These are phyloP conservation scores for Boletus sp. DNA, from an alignment of 768 basidiomycete genomes.

Conservation along the genomic window DNA sequence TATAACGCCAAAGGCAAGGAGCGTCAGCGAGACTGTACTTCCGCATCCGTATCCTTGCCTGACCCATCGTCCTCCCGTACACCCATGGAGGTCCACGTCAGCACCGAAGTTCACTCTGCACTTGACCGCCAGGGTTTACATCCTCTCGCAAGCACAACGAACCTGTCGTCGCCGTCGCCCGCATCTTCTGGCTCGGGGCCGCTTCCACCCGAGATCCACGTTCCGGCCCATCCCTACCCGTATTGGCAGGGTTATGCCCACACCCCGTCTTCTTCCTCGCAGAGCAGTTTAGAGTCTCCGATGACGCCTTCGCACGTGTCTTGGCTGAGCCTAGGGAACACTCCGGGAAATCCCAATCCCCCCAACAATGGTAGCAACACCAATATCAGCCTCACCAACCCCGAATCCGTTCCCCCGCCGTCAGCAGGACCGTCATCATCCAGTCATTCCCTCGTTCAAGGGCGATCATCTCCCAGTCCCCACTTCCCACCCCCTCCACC, in stretches of 20 bases:
- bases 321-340: constrained; percentile 31
- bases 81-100: constrained; percentile 28
- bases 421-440: constrained; percentile 11
- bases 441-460: constrained; percentile 14
- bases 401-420: neutral
- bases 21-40: constrained; percentile 15
- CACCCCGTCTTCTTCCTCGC: constrained; percentile 29
- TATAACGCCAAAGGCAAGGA: constrained; percentile 26
- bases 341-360: constrained; percentile 6
- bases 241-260: constrained; percentile 35
- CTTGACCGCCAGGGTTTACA: constrained; percentile 14
- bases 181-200: constrained; percentile 18
- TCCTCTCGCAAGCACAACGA: constrained; percentile 22
- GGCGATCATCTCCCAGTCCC: constrained; percentile 28
- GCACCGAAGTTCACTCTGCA: constrained; percentile 29
- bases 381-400: neutral
- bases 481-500: constrained; percentile 36
- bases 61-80: constrained; percentile 1
- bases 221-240: constrained; percentile 33
- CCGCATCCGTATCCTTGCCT: constrained; percentile 2
- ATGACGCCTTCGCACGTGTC: constrained; percentile 40
- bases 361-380: constrained; percentile 4
- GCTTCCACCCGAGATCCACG: constrained; percentile 33
- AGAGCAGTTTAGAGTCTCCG: constrained; percentile 33
- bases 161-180: constrained; percentile 17